A percentile compares a stretch with the other conserved stretches of the same genome.
phyloP scores from a whole-genome alignment of 2,329 filamentous ascomycete species.

The Mycosphaerella arachidis region DNA sequence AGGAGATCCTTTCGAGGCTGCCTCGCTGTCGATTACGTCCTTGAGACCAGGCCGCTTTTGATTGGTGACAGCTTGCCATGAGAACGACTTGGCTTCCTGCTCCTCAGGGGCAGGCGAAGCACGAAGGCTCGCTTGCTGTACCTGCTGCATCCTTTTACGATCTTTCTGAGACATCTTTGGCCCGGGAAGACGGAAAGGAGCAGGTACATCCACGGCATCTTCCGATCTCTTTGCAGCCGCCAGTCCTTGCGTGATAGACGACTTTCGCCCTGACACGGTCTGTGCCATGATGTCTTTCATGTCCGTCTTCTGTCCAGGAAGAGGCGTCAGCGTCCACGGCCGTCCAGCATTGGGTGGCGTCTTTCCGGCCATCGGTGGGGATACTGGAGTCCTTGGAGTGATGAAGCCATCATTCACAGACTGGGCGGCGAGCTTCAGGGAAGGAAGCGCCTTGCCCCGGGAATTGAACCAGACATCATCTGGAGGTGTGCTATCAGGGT shows the following conservation, averaged over 20 bases:
- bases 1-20: slow-evolving; percentile 25
- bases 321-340: slow-evolving; percentile 51
- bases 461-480: slow-evolving; percentile 39
- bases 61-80: slow-evolving; percentile 62
- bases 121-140: slow-evolving; percentile 41
- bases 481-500: slow-evolving; percentile 21
- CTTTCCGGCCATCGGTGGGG: slow-evolving; percentile 24
- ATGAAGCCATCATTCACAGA: slow-evolving; percentile 25
- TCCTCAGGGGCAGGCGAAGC: slow-evolving; percentile 1
- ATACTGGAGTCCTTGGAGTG: slow-evolving; percentile 30
- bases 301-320: slow-evolving; percentile 57
- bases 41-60: slow-evolving; percentile 49
- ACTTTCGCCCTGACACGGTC: slow-evolving; percentile 44
- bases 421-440: slow-evolving; percentile 25
- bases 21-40: slow-evolving; percentile 43
- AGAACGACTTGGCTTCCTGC: slow-evolving; percentile 17
- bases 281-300: slow-evolving; percentile 73
- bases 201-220: slow-evolving; percentile 14
- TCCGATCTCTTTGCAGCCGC: slow-evolving; percentile 28
- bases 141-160: slow-evolving; percentile 75
- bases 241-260: slow-evolving; percentile 40
- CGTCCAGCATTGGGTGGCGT: slow-evolving; percentile 28
- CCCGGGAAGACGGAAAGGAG: slow-evolving; percentile 33
- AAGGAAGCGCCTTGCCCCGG: slow-evolving; percentile 36
- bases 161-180: slow-evolving; percentile 85